These are phyloP conservation scores for Gossypium thurberi DNA, from an alignment of 345 rosid species.

Conservation along the genomic window DNA sequence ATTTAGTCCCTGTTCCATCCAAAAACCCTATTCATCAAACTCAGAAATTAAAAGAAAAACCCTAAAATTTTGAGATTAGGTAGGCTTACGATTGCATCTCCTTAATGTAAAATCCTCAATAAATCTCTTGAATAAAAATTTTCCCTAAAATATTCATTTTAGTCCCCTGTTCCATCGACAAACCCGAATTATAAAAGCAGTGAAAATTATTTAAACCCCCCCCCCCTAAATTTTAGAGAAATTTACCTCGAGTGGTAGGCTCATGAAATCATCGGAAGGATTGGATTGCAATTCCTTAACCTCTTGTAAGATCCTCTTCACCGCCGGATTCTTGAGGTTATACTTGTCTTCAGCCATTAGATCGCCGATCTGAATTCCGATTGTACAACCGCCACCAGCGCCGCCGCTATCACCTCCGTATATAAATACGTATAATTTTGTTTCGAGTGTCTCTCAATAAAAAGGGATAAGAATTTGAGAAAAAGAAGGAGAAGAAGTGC, in stretches of 20 bases:
- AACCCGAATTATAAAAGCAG: too few relatives aligned
- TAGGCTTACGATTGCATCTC: too few relatives aligned
- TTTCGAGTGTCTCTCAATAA: neutral
- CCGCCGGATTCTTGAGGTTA: constrained; percentile 83
- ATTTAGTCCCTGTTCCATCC: neutral
- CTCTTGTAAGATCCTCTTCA: constrained; percentile 96
- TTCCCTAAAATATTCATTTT: too few relatives aligned
- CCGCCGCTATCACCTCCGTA: neutral
- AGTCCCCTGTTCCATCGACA: too few relatives aligned
- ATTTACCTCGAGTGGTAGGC: constrained; percentile 90
- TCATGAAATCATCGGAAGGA: constrained; percentile 96
- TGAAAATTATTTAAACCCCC: too few relatives aligned
- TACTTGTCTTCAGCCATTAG: constrained; percentile 78
- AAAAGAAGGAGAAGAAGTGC: neutral
- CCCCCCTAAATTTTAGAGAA: too few relatives aligned
- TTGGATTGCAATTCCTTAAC: constrained; percentile 97
- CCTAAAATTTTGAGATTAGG: neutral
- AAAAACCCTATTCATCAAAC: neutral
- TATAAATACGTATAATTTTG: neutral
- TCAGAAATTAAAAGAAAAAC: neutral
- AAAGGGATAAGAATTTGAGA: neutral
- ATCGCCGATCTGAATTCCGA: constrained; percentile 7
- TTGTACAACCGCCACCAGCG: constrained; percentile 7
- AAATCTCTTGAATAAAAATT: too few relatives aligned
- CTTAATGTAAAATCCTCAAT: too few relatives aligned